Conservation (phyloP, 345 rosid genomes). For the Atalantia buxifolia region DNA sequence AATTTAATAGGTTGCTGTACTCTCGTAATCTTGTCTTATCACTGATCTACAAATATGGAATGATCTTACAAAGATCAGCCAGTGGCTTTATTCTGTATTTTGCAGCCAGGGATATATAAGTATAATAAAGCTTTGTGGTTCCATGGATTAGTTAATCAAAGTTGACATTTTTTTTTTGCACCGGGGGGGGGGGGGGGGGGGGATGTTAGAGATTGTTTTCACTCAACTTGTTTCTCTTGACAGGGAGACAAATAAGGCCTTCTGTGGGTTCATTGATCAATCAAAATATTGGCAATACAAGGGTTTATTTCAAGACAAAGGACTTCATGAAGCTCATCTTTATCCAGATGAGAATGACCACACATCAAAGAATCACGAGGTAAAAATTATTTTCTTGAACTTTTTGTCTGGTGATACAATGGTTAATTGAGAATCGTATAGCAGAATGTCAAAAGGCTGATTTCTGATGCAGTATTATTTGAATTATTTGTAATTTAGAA, state of each 20-base stretch:
- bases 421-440: not conserved
- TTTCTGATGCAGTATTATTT: not conserved
- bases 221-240: constrained; percentile 24
- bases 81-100: too few species aligned
- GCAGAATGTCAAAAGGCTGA: not conserved
- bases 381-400: constrained; percentile 7
- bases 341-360: constrained; percentile 21
- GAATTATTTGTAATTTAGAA: not conserved
- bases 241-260: constrained; percentile 91
- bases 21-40: too few species aligned
- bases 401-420: not conserved
- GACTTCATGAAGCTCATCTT: constrained; percentile 22
- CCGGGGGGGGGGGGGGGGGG: too few species aligned
- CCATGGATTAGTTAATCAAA: not conserved
- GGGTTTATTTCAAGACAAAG: constrained; percentile 29
- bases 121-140: too few species aligned
- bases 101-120: too few species aligned
- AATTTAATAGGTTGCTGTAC: too few species aligned
- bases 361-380: constrained; percentile 22
- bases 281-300: constrained; percentile 36
- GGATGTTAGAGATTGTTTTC: not conserved
- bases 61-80: too few species aligned
- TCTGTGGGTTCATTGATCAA: constrained; percentile 74
- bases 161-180: not conserved
- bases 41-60: too few species aligned